Evolutionary conservation across 495 filamentous ascomycete species (phyloP).

Genomic region (Barbatosphaeria neglecta): DNA sequence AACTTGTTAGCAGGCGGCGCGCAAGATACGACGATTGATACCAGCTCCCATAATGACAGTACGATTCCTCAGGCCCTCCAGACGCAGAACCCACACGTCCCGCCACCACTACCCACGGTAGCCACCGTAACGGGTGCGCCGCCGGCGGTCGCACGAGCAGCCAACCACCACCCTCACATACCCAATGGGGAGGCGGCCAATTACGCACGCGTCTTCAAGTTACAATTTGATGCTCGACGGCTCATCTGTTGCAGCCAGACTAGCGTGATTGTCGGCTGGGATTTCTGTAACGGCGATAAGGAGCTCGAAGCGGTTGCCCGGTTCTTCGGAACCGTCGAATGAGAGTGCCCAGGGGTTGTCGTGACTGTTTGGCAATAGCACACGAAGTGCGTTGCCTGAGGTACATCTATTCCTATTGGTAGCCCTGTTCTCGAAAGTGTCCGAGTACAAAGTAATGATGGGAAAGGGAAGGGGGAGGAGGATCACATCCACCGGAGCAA

Average conservation of each 20-base stretch:
- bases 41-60: not conserved
- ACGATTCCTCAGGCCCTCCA: not conserved
- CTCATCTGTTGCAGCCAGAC: conserved; percentile 93
- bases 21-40: not conserved
- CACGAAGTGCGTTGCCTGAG: too few relatives aligned
- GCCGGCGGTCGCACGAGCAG: conserved; percentile 7
- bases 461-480: too few relatives aligned
- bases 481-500: too few relatives aligned
- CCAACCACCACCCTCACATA: conserved; percentile 17
- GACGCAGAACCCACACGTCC: not conserved
- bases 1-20: not conserved
- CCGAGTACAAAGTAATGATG: too few relatives aligned
- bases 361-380: too few relatives aligned
- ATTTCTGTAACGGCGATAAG: conserved; percentile 84
- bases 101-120: not conserved
- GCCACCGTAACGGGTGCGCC: conserved; percentile 4
- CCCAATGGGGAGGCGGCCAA: conserved; percentile 28
- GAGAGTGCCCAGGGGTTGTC: not conserved
- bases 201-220: conserved; percentile 77
- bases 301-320: conserved; percentile 69
- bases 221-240: conserved; percentile 88
- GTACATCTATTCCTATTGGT: too few relatives aligned
- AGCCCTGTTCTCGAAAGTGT: too few relatives aligned
- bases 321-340: conserved; percentile 58
- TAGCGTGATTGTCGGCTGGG: conserved; percentile 89